Base-by-base conservation (phyloP, 768 basidiomycete genomes). In the Lentinula raphanica region DNA sequence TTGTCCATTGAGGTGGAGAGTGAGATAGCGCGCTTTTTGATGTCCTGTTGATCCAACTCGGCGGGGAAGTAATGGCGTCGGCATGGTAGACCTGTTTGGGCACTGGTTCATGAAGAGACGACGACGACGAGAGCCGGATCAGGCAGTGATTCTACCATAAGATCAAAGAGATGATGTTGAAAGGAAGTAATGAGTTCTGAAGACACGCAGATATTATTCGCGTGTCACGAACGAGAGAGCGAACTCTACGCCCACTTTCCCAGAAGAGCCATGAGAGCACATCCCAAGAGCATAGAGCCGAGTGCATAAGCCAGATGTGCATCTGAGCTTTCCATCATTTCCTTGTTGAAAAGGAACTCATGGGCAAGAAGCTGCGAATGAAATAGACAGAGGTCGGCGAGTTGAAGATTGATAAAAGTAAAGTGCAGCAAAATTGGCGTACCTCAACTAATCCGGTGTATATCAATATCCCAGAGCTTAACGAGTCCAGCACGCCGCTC, bases 381-480 rank as follows among this genome's bases (percentile, higher is more conserved):
- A 35, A 27, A 5, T 9, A 54, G 15, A 13, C n/a, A n/a, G n/a
- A n/a, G n/a, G n/a, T n/a, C n/a, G 13, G 23, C 28, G 9, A 44
- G 8, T 39, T 19, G 21, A 45, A 12, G 25, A 40, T 15, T 3
- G 11, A n/a, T 6, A 32, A 29, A 46, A 17, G 39, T 1, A 7
- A 44, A 60, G 39, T 40, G 31, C 15, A 42, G 21, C 64, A 29
- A 46, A 32, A 13, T 1, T 19, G 15, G 19, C 76, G 35, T 60
- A 87, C 88, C 80, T 94, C 92, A 32, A 94, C 92, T 23, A 92
- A 75, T 23, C 90, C 91, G 0, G 92, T 94, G 68, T 92, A 94
- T 13, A 96, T 72, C 46, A 98, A 72, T 65, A 98, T 93, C 2
- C 96, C 96, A 0, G 92, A 79, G 55, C 91, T 93, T 32, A 91